phyloP scores from a whole-genome alignment of 2,329 filamentous ascomycete genomes.

The Calonectria multiphialidica region DNA sequence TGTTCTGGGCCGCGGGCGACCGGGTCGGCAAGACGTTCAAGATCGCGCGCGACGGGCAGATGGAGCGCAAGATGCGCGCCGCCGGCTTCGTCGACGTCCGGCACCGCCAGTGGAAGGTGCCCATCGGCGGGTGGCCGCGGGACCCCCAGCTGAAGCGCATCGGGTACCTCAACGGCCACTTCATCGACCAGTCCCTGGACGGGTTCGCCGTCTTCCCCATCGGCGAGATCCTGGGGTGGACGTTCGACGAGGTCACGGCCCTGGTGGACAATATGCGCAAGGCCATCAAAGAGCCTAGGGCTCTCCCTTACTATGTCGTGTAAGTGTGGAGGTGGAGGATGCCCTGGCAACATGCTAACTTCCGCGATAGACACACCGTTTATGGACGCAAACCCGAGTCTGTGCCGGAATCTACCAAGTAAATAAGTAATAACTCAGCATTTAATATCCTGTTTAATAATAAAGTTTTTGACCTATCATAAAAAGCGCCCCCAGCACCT shows the following conservation, averaged over 20 bases:
- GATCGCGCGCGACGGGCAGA: conserved; percentile 34
- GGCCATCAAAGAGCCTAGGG: conserved; percentile 20
- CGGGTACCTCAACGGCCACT: conserved; percentile 47
- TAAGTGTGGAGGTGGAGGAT: neutral
- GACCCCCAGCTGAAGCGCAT: conserved; percentile 57
- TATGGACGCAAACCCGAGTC: conserved; percentile 29
- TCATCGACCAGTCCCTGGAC: conserved; percentile 41
- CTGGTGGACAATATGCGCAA: conserved; percentile 38
- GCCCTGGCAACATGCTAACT: neutral
- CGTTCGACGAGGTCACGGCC: conserved; percentile 37
- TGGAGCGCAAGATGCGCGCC: conserved; percentile 36
- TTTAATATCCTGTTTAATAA: too few species aligned
- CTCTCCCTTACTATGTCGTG: conserved; percentile 24
- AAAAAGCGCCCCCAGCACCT: too few species aligned
- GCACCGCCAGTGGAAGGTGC: conserved; percentile 50
- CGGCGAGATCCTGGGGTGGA: conserved; percentile 45
- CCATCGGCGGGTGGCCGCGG: conserved; percentile 57
- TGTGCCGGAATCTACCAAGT: neutral
- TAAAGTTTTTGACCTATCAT: too few species aligned
- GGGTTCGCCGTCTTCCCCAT: conserved; percentile 44
- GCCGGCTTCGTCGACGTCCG: conserved; percentile 51
- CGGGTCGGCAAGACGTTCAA: conserved; percentile 42
- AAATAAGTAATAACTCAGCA: neutral
- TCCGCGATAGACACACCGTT: conserved; percentile 18
- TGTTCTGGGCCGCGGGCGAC: conserved; percentile 44